Conservation (phyloP, 1,284 basidiomycete genomes). For the Sutorius eximius region DNA sequence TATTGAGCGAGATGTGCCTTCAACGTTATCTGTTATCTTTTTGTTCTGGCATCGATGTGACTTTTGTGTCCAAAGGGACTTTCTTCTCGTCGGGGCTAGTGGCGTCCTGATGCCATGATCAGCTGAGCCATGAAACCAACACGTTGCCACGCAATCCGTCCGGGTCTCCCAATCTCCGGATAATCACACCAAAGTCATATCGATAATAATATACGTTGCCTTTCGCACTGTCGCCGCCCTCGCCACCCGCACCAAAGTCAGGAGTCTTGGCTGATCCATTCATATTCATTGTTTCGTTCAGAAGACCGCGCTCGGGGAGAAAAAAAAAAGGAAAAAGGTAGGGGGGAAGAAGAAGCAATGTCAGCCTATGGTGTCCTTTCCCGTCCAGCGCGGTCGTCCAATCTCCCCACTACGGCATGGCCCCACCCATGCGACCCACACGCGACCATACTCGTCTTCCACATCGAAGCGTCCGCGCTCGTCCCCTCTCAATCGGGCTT, state of each 20-base stretch:
- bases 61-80: neutral
- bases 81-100: neutral
- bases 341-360: slow-evolving; percentile 20
- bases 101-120: neutral
- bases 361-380: slow-evolving; percentile 49
- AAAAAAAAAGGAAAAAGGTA: slow-evolving; percentile 3
- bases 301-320: neutral
- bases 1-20: too few relatives aligned
- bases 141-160: neutral
- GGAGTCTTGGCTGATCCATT: neutral
- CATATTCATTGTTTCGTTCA: neutral
- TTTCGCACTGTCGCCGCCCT: neutral
- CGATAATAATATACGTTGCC: neutral
- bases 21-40: neutral
- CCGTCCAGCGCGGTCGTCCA: slow-evolving; percentile 27
- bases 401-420: slow-evolving; percentile 40
- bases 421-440: slow-evolving; percentile 23
- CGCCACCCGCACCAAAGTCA: too few relatives aligned
- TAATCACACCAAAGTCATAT: neutral
- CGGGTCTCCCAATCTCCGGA: neutral
- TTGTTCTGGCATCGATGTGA: neutral
- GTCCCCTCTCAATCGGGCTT: slow-evolving; percentile 43
- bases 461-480: slow-evolving; percentile 55
- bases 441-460: slow-evolving; percentile 52
- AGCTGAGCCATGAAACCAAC: neutral